These are phyloP conservation scores for Allium fistulosum DNA, from an alignment of 106 monocot species.

Conservation along the genomic window DNA sequence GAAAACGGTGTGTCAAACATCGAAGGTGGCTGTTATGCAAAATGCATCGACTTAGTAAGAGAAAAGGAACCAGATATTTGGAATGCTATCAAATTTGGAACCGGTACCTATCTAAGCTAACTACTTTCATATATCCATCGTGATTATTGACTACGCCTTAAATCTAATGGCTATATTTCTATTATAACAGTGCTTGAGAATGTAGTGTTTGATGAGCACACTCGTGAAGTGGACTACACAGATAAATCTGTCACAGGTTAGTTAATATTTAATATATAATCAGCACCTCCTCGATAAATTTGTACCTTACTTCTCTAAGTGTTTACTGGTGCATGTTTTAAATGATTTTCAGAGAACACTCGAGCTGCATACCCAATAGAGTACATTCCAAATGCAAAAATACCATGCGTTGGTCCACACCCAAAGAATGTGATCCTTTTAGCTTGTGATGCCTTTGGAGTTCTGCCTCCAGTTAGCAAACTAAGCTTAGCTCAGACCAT, in stretches of 20 bases:
- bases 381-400: slow-evolving; percentile 90
- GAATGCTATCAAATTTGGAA: slow-evolving; percentile 94
- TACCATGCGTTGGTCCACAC: slow-evolving; percentile 90
- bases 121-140: neutral
- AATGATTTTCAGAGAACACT: slow-evolving; percentile 66
- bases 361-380: slow-evolving; percentile 91
- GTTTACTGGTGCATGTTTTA: neutral
- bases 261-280: neutral
- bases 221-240: slow-evolving; percentile 66
- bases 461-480: slow-evolving; percentile 94
- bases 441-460: slow-evolving; percentile 94
- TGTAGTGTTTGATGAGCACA: slow-evolving; percentile 92
- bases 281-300: neutral
- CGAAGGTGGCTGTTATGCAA: slow-evolving; percentile 97
- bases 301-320: neutral
- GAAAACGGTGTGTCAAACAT: slow-evolving; percentile 93
- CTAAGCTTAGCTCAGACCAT: slow-evolving; percentile 89
- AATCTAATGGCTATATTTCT: neutral
- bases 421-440: slow-evolving; percentile 91
- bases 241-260: slow-evolving; percentile 90
- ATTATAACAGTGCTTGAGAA: slow-evolving; percentile 71
- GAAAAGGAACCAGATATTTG: slow-evolving; percentile 97
- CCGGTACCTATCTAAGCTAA: slow-evolving; percentile 30
- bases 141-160: neutral
- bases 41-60: slow-evolving; percentile 64